Percentiles rank a stretch among this genome's conserved stretches.
These are phyloP conservation scores for Lactifluus hygrophoroides DNA, from an alignment of 768 basidiomycete genomes.

Conservation along the genomic window DNA sequence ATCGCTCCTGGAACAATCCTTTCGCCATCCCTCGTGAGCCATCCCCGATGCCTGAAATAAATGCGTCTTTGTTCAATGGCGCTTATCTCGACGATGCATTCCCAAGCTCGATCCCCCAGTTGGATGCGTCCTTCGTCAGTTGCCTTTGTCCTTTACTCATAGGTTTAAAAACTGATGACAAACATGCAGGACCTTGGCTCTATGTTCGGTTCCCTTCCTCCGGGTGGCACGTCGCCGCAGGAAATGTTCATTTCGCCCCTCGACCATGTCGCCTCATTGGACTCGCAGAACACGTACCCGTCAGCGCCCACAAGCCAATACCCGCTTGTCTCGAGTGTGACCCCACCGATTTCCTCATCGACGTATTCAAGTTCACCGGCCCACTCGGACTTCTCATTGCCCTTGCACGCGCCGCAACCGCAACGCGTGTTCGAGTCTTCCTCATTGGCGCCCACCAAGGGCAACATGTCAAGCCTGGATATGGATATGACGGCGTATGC, in stretches of 20 bases:
- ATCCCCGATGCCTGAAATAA: slow-evolving; percentile 20
- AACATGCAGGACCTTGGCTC: slow-evolving; percentile 12
- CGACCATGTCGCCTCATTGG: not conserved
- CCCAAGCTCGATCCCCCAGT: slow-evolving; percentile 1
- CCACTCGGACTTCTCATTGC: slow-evolving; percentile 18
- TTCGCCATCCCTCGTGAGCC: slow-evolving; percentile 12
- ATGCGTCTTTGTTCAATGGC: slow-evolving; percentile 12
- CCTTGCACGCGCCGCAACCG: slow-evolving; percentile 15
- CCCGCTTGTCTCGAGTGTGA: not conserved
- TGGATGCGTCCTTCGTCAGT: slow-evolving; percentile 18
- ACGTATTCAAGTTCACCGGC: slow-evolving; percentile 19
- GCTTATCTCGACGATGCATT: slow-evolving; percentile 14
- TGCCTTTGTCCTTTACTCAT: not conserved
- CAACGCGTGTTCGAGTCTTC: slow-evolving; percentile 13
- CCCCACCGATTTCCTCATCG: slow-evolving; percentile 15
- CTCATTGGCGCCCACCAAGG: not conserved
- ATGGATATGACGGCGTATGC: slow-evolving; percentile 15
- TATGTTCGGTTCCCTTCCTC: slow-evolving; percentile 16
- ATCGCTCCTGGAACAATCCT: slow-evolving; percentile 16
- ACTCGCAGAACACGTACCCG: not conserved
- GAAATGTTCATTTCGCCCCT: slow-evolving; percentile 19
- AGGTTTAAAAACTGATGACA: not conserved
- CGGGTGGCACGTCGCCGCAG: not conserved
- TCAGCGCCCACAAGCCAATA: not conserved
- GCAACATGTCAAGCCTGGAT: not conserved